Percentiles rank a stretch among this genome's conserved stretches.
These are phyloP conservation scores for Oryza australiensis DNA, from an alignment of 176 grass and related monocot genomes.

Conservation along the genomic window DNA sequence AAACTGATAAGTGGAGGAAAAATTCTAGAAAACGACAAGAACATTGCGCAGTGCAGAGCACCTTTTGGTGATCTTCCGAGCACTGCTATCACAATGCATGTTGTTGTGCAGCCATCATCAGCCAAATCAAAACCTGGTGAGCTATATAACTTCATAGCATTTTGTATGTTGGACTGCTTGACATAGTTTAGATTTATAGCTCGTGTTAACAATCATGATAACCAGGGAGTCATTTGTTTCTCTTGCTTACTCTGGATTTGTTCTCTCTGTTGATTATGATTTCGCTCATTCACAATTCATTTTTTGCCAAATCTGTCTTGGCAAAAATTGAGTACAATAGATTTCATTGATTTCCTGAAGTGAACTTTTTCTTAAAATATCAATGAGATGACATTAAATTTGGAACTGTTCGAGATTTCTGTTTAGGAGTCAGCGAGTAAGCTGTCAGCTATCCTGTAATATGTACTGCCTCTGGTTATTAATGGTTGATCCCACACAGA, in stretches of 20 bases:
- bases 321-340: not conserved
- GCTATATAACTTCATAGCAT: not conserved
- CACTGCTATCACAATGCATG: slow-evolving; percentile 69
- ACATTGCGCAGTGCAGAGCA: slow-evolving; percentile 61
- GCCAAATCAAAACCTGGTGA: slow-evolving; percentile 71
- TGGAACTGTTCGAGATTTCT: not conserved
- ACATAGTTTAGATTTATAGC: not conserved
- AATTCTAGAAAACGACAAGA: slow-evolving; percentile 78
- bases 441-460: not conserved
- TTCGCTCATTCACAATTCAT: not conserved
- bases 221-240: not conserved
- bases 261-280: not conserved
- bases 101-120: slow-evolving; percentile 67
- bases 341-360: slow-evolving; percentile 23
- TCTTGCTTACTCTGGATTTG: not conserved
- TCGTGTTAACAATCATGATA: slow-evolving; percentile 18
- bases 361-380: slow-evolving; percentile 14
- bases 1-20: slow-evolving; percentile 75
- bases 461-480: not conserved
- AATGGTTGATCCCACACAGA: no score
- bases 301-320: not conserved
- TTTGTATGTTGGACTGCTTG: not conserved
- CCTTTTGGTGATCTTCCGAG: slow-evolving; percentile 69
- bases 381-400: not conserved
- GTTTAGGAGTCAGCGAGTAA: slow-evolving; percentile 14